A percentile compares a stretch with the other conserved stretches of the same genome.
Evolutionary conservation across 164 flowering plant genomes (phyloP).

Genomic region (Liquidambar formosana): DNA sequence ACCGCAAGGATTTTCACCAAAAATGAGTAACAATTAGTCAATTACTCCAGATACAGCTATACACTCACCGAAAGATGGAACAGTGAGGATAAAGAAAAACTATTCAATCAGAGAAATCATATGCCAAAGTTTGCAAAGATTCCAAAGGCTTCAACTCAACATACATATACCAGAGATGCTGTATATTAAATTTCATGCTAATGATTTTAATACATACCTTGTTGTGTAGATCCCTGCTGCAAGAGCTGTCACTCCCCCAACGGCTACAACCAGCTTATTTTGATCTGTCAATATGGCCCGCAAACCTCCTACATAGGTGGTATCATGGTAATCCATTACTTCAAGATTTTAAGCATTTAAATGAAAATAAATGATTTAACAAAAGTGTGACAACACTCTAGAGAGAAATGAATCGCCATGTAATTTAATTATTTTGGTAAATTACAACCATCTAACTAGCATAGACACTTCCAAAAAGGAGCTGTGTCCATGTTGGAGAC

Average conservation of each 20-base stretch:
- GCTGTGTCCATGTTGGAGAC: too few species aligned
- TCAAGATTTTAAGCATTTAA: neutral
- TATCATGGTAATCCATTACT: neutral
- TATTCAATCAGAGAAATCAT: too few species aligned
- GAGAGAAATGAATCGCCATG: neutral
- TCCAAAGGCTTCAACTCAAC: neutral
- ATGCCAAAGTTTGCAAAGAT: neutral
- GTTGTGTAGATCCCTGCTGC: constrained; percentile 97
- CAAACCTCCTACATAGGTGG: constrained; percentile 64
- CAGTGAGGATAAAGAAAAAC: too few species aligned
- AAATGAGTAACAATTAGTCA: too few species aligned
- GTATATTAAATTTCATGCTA: neutral
- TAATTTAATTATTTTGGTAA: neutral
- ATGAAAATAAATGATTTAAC: neutral
- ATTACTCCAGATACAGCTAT: too few species aligned
- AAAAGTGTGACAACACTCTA: neutral
- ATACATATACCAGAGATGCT: neutral
- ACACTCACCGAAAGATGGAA: too few species aligned
- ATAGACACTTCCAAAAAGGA: too few species aligned
- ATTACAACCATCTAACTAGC: too few species aligned
- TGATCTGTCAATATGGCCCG: constrained; percentile 86
- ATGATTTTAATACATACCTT: constrained; percentile 45
- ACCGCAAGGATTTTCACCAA: neutral
- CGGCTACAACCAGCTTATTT: constrained; percentile 86
- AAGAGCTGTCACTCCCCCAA: constrained; percentile 96